Base-by-base conservation (phyloP, 75 land plant species). In the Pseudotsuga menziesii region DNA sequence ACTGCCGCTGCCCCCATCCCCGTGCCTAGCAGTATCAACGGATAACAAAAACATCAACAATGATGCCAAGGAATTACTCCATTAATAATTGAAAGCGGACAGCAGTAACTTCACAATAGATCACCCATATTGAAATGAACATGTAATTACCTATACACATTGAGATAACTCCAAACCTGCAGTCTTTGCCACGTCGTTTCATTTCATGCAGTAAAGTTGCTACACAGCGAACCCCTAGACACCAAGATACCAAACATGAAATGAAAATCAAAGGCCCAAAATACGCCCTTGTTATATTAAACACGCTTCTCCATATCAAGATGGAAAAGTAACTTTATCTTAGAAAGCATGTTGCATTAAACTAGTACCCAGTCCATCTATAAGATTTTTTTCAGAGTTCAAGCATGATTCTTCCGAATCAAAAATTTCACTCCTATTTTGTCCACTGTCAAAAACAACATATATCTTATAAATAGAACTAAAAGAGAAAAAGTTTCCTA, bases 1-100 rank as follows among this genome's bases (percentile, higher is more conserved):
- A 94, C 95, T 25, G 93, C 98, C 2, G 98, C 98, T 35, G 98
- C 98, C 12, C 98, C 98, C 98, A 94, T 94, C 25, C 98, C 98
- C 41, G 90, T 82, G 12, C 95, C 98, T 92, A 32, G 17, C 36
- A 66, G 41, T 20, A 35, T 17, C 41, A 66, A 16, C 70, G 17
- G 41, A 66, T 32, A 66, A 35, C 36, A 66, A 64, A 27, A 29
- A 35, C n/a, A 17, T 66, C 70, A 66, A 17, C 26, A 66, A 35
- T 16, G 2, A 17, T 17, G 7, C 16, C 32, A 66, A 17, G 17
- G n/a, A 66, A 66, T 35, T 66, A 15, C 14, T 20, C 26, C 41
- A 35, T 20, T 66, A 29, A 32, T 29, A 29, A 29, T 29, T 29
- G 32, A 29, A 29, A 29, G 32, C 32, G 32, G 32, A 29, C 32